Base-by-base conservation (phyloP, 352 stramenopile species). In the Phytophthora boehmeriae region DNA sequence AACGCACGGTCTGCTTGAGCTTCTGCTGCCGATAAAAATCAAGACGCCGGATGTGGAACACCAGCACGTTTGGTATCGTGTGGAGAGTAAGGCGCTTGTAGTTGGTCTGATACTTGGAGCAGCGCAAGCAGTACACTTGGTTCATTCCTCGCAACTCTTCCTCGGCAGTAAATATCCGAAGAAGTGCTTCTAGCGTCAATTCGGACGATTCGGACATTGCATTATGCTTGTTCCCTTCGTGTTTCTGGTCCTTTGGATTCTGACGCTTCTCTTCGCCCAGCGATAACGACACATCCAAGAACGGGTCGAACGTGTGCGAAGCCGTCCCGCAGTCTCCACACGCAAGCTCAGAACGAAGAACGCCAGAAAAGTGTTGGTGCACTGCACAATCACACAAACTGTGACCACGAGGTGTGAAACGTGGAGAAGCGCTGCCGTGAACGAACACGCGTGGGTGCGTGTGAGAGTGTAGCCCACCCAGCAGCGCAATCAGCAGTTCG, bases 41-140 rank as follows among this genome's bases (percentile, higher is more conserved):
- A 36, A 93, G 65, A 30, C 86, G 86, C 30, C 88, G 84, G 27
- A 95, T 77, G 43, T 95, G 86, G 23, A 95, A 60, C 10, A 91
- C 80, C 5, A 95, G 77, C 38, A 90, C 67, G 27, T 89, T 89
- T 5, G 86, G 86, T 1, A 90, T 60, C 19, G 63, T 77, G 41
- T 88, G 75, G 42, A 91, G 49, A 30, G 81, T 74, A 41, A 92
- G 66, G 1, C 78, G 83, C 68, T 92, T 92, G 57, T 64, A 76
- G 35, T 78, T 76, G 45, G 77, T 75, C 19, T 78, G 69, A 62
- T 92, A 90, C 38, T 81, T 74, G 1, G 63, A 66, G 44, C 83
- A 92, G 14, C 59, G 66, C 5, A 46, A 63, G 38, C 83, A 92
- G 52, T 90, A 92, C 3, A 92, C 73, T 68, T 86, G 78, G 43